Evolutionary conservation across 768 basidiomycete species (phyloP).

Genomic region (Amanita pseudoporphyria): DNA sequence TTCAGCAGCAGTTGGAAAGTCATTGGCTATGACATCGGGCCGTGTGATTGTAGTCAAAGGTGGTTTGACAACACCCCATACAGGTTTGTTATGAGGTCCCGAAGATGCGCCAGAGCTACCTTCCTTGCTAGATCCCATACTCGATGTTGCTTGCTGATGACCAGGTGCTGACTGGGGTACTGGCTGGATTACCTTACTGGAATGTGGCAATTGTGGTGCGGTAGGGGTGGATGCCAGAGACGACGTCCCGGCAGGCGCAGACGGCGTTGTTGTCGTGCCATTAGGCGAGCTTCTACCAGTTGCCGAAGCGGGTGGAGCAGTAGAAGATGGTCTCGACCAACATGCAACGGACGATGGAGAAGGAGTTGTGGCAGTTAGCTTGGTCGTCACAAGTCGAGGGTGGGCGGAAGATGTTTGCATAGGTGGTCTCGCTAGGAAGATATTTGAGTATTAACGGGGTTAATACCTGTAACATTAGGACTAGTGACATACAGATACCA

Average conservation of each 20-base stretch:
- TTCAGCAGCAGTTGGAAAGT: constrained; percentile 97
- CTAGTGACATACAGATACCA: constrained; percentile 36
- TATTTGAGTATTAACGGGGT: constrained; percentile 12
- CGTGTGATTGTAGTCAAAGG: constrained; percentile 25
- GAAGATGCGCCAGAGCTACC: background rate
- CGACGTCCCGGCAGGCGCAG: constrained; percentile 23
- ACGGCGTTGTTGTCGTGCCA: constrained; percentile 30
- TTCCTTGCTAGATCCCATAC: constrained; percentile 18
- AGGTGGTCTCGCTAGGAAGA: constrained; percentile 42
- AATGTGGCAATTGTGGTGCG: constrained; percentile 45
- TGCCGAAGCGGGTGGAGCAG: constrained; percentile 43
- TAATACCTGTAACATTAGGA: background rate
- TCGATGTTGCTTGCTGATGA: constrained; percentile 21
- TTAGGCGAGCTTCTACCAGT: constrained; percentile 35
- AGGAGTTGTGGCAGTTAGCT: constrained; percentile 61
- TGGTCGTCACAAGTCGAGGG: constrained; percentile 79
- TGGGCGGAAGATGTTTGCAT: constrained; percentile 48
- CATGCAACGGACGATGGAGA: constrained; percentile 53
- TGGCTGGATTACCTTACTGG: constrained; percentile 58
- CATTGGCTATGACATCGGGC: constrained; percentile 39
- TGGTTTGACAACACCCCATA: constrained; percentile 60
- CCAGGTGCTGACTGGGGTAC: constrained; percentile 39
- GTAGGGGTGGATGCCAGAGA: constrained; percentile 19
- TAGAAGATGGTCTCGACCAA: constrained; percentile 75
- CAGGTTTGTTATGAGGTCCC: constrained; percentile 35